phyloP scores from a whole-genome alignment of 2,329 filamentous ascomycete genomes.

The Beauveria brongniartii region DNA sequence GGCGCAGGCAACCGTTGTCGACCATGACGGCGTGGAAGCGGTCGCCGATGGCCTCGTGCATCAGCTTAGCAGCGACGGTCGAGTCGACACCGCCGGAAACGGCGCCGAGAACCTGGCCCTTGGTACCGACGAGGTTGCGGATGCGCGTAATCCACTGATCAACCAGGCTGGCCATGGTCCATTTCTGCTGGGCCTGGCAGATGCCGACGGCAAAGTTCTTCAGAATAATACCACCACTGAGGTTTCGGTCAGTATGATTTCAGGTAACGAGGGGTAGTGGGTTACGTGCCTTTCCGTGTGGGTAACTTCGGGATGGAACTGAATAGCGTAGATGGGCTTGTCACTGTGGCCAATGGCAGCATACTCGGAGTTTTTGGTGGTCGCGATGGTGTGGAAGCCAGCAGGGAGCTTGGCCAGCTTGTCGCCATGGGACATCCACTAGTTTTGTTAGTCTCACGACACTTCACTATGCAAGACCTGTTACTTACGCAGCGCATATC shows the following conservation, averaged over 20 bases:
- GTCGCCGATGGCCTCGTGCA: conserved; percentile 77
- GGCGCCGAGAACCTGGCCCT: conserved; percentile 60
- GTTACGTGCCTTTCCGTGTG: conserved; percentile 14
- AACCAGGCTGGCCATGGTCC: conserved; percentile 81
- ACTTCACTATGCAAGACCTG: no score
- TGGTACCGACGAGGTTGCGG: conserved; percentile 69
- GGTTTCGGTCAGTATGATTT: conserved; percentile 50
- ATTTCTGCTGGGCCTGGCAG: conserved; percentile 67
- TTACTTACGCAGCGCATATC: background rate
- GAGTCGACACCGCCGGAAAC: conserved; percentile 71
- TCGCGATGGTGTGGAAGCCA: conserved; percentile 65
- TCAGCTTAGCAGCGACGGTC: conserved; percentile 78
- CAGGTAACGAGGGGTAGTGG: background rate
- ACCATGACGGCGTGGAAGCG: conserved; percentile 80
- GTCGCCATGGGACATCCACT: conserved; percentile 36
- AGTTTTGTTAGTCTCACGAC: background rate
- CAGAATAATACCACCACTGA: conserved; percentile 58
- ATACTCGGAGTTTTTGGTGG: conserved; percentile 66
- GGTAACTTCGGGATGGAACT: conserved; percentile 79
- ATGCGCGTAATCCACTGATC: conserved; percentile 76
- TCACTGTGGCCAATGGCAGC: conserved; percentile 68
- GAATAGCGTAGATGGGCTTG: conserved; percentile 61
- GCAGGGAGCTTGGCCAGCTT: conserved; percentile 70
- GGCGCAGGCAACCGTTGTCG: conserved; percentile 70
- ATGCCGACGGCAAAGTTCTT: conserved; percentile 80